Percentiles rank a stretch among this genome's conserved stretches.
These are phyloP conservation scores for Seiridium unicorne DNA, from an alignment of 2,329 filamentous ascomycete genomes.

Conservation along the genomic window DNA sequence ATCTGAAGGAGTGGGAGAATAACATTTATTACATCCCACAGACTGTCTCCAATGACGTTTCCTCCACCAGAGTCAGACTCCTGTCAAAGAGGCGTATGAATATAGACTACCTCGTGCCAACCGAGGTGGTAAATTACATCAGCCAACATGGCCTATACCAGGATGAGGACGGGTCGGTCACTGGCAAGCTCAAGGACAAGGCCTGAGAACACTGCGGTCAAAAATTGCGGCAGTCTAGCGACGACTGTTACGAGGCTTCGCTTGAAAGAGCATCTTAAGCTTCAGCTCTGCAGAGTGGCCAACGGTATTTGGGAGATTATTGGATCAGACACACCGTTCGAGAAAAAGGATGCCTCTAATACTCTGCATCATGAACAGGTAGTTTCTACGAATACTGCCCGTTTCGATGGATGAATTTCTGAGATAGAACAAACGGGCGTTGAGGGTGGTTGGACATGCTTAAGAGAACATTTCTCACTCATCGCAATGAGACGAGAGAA, in stretches of 20 bases:
- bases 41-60: conserved; percentile 83
- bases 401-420: background rate
- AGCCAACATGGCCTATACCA: conserved; percentile 63
- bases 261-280: no score
- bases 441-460: background rate
- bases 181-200: conserved; percentile 25
- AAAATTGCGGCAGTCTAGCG: no score
- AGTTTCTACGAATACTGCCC: no score
- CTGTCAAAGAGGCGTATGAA: conserved; percentile 79
- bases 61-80: conserved; percentile 77
- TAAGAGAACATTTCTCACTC: background rate
- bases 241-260: no score
- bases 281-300: no score
- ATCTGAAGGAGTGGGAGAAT: conserved; percentile 76
- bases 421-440: background rate
- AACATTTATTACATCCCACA: conserved; percentile 88
- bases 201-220: background rate
- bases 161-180: conserved; percentile 19
- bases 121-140: conserved; percentile 73
- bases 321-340: no score
- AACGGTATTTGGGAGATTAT: no score
- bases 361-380: no score
- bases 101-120: conserved; percentile 73
- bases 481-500: background rate
- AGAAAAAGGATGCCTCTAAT: background rate